These are phyloP conservation scores for Bacidia gigantensis DNA, from an alignment of 495 filamentous ascomycete species.

Conservation along the genomic window DNA sequence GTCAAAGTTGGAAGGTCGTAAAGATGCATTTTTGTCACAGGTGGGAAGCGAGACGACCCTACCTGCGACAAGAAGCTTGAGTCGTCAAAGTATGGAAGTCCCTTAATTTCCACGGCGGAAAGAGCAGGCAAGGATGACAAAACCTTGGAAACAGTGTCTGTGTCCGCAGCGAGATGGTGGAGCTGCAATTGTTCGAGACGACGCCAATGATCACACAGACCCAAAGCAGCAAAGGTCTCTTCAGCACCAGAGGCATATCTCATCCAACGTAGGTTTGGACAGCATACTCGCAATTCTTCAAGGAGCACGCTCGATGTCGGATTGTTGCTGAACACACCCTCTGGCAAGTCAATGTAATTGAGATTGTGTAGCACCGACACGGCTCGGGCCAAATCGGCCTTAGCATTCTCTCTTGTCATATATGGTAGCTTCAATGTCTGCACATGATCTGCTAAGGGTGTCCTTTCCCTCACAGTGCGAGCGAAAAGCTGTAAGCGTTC, in stretches of 20 bases:
- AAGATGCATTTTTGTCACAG: conserved; percentile 54
- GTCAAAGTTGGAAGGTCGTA: conserved; percentile 56
- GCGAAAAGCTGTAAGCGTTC: conserved; percentile 64
- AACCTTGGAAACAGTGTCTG: conserved; percentile 52
- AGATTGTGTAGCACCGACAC: conserved; percentile 76
- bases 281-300: conserved; percentile 70
- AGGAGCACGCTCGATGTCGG: conserved; percentile 56
- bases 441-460: conserved; percentile 49
- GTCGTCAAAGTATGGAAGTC: conserved; percentile 59
- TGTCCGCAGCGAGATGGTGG: conserved; percentile 56
- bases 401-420: conserved; percentile 83
- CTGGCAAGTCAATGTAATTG: conserved; percentile 81
- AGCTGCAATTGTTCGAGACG: conserved; percentile 73
- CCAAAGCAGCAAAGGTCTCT: conserved; percentile 56
- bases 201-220: conserved; percentile 52
- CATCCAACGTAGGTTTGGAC: conserved; percentile 78
- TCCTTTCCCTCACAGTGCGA: conserved; percentile 64
- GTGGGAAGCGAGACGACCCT: conserved; percentile 47
- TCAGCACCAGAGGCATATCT: conserved; percentile 67
- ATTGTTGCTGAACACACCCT: conserved; percentile 74
- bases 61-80: conserved; percentile 49
- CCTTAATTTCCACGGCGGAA: conserved; percentile 55
- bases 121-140: conserved; percentile 52
- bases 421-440: conserved; percentile 83
- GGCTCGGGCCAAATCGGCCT: conserved; percentile 69